Evolutionary conservation across 1,284 basidiomycete genomes (phyloP), one percentile per base, ranked within the genome.

Genomic region (Xerocomus amazonicus): DNA sequence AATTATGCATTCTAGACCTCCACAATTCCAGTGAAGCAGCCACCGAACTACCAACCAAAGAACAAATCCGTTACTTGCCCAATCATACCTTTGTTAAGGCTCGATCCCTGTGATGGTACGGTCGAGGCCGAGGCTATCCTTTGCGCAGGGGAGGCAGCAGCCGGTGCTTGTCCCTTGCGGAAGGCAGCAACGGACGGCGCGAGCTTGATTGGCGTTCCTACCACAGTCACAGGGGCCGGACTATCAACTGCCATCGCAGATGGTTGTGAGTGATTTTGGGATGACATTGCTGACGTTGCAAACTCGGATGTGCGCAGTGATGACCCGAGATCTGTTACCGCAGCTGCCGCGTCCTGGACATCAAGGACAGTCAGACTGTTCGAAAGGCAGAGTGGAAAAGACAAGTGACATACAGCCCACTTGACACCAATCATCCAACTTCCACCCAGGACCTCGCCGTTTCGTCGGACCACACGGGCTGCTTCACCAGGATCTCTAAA

Each of bases 391-490:
- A 9, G 1, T 7, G 13, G 7, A 19, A 23, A 26, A 42, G 28
- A 13, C 0, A 27, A 10, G 34, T 9, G 9, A 78, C 84, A 52
- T 60, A 87, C 86, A 28, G 83, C 83, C 83, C 83, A 87, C 69
- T 90, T 91, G 43, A 79, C 81, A 8, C 89, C 90, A 38, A 92
- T 71, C 87, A 92, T 92, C 76, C 82, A 88, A 42, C 73, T 77
- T 3, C 87, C 87, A 16, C 78, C 73, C 12, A 92, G 61, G 1
- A 90, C 69, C 41, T 91, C 89, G 0, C 90, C 90, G 55, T 85
- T 91, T 68, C 86, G 86, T 43, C 85, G 72, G 12, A 89, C 79
- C 1, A 89, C 87, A 10, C 89, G 73, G 53, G 86, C 67, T 0
- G 89, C 89, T 47, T 89, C 85, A 28, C 78, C 80, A 9, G 81